Evolutionary conservation across 2,329 filamentous ascomycete species (phyloP).

Genomic region (Microsporum audouinii): DNA sequence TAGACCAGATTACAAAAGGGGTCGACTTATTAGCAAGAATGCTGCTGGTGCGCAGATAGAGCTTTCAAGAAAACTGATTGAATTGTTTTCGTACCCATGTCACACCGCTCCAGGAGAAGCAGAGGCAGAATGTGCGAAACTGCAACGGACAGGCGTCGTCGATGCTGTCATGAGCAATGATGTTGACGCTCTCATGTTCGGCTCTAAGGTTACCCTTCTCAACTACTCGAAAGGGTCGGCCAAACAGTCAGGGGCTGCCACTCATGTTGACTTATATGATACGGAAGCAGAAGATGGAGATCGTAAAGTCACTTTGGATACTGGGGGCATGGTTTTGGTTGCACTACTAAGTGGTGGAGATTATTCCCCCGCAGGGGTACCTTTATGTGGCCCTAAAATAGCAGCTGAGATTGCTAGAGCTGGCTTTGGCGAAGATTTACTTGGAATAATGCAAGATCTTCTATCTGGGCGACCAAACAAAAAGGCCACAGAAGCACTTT

Average conservation of each 20-base stretch:
- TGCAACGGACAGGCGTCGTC: constrained; percentile 71
- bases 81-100: constrained; percentile 69
- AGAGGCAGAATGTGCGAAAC: constrained; percentile 83
- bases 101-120: constrained; percentile 90
- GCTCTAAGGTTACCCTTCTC: constrained; percentile 63
- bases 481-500: constrained; percentile 47
- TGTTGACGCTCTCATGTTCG: constrained; percentile 96
- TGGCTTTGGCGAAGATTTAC: constrained; percentile 65
- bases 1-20: constrained; percentile 78
- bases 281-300: constrained; percentile 45
- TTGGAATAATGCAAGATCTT: constrained; percentile 28
- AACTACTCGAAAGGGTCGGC: constrained; percentile 71
- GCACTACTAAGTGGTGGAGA: constrained; percentile 93
- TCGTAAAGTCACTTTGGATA: constrained; percentile 45
- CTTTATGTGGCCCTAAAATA: constrained; percentile 74
- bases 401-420: constrained; percentile 83
- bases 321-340: constrained; percentile 84
- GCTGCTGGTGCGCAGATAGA: constrained; percentile 47
- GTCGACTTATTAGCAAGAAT: constrained; percentile 49
- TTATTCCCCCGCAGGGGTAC: constrained; percentile 78
- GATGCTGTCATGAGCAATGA: constrained; percentile 94
- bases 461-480: neutral
- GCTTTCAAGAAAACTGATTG: constrained; percentile 69
- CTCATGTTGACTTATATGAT: constrained; percentile 76
- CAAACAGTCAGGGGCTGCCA: constrained; percentile 52